Evolutionary conservation across 495 filamentous ascomycete genomes (phyloP).

Genomic region (Hypoxylon lenormandii): DNA sequence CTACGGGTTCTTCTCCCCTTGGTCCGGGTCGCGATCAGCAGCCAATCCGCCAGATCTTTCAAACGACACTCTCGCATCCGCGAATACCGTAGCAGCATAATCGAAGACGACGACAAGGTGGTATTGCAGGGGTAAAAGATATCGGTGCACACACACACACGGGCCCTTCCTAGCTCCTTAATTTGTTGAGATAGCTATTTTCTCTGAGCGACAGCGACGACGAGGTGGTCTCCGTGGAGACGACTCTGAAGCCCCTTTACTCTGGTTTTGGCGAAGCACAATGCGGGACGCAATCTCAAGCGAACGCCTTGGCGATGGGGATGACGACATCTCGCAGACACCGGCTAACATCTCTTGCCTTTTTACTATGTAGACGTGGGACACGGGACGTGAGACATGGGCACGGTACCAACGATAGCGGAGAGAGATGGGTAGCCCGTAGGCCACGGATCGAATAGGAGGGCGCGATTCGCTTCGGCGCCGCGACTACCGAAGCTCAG

Average conservation of each 20-base stretch:
- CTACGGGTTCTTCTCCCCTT: constrained; percentile 18
- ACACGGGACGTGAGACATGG: constrained; percentile 2
- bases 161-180: constrained; percentile 2
- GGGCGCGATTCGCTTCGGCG: constrained; percentile 14
- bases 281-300: constrained; percentile 10
- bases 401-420: constrained; percentile 16
- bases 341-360: constrained; percentile 9
- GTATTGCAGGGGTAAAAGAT: constrained; percentile 19
- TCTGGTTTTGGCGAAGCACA: neutral
- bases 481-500: constrained; percentile 20
- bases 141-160: neutral
- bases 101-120: neutral
- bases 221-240: constrained; percentile 10
- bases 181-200: constrained; percentile 14
- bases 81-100: constrained; percentile 8
- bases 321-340: constrained; percentile 29
- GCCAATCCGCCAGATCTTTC: constrained; percentile 23
- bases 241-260: neutral
- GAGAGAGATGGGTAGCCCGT: constrained; percentile 2
- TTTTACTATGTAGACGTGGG: neutral
- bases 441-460: constrained; percentile 11
- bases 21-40: constrained; percentile 11
- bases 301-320: neutral
- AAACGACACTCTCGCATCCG: constrained; percentile 9
- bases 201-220: constrained; percentile 6